Evolutionary conservation across 2,329 filamentous ascomycete species (phyloP).

Genomic region (Monosporascus sp.): DNA sequence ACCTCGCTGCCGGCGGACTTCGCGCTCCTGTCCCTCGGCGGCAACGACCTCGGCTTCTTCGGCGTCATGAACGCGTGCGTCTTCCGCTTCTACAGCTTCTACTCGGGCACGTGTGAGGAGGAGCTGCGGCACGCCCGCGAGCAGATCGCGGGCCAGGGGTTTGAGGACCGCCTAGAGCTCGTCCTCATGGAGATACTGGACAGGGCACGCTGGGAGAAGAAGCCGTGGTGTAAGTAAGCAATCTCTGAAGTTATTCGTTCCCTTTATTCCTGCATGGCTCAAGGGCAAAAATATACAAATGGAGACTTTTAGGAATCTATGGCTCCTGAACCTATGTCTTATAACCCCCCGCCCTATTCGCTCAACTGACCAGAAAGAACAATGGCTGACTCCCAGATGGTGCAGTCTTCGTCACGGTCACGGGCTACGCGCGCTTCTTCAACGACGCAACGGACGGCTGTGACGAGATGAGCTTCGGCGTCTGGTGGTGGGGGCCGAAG

Average conservation of each 20-base stretch:
- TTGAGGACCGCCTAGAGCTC: conserved; percentile 33
- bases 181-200: conserved; percentile 39
- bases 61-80: conserved; percentile 45
- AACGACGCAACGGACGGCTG: conserved; percentile 37
- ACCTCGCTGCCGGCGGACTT: conserved; percentile 32
- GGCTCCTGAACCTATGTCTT: too few species aligned
- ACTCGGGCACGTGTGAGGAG: conserved; percentile 38
- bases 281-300: too few species aligned
- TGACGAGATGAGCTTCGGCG: conserved; percentile 37
- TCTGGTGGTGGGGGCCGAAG: conserved; percentile 40
- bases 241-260: too few species aligned
- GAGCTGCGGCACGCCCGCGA: conserved; percentile 31
- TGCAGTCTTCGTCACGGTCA: conserved; percentile 35
- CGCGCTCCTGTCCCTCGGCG: conserved; percentile 41
- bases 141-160: conserved; percentile 28
- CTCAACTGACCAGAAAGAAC: too few species aligned
- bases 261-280: too few species aligned
- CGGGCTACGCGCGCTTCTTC: conserved; percentile 44
- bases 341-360: too few species aligned
- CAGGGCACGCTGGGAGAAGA: conserved; percentile 37
- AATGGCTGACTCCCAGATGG: too few species aligned
- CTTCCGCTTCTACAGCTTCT: conserved; percentile 44
- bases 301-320: too few species aligned
- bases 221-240: conserved; percentile 23
- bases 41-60: conserved; percentile 45